Base-by-base conservation (phyloP, 2,329 filamentous ascomycete genomes). In the Helotiales sp. region DNA sequence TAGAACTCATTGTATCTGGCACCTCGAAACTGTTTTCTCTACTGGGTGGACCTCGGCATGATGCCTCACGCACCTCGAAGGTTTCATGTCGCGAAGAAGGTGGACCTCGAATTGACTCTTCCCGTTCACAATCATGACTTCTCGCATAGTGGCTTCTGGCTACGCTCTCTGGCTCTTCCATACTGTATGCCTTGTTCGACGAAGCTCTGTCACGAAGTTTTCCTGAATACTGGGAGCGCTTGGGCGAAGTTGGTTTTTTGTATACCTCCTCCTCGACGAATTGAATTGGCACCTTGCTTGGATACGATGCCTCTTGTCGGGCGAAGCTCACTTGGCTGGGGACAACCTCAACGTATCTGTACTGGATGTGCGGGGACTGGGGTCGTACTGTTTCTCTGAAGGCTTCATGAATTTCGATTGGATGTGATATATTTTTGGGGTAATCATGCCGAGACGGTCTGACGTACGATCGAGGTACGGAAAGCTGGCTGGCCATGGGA, bases 291-390 rank as follows among this genome's bases (percentile, higher is more conserved):
- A 28, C 43, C 3, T 50, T 66, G 20, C 28, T 68, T 2, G 54
- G 17, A 40, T 64, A 59, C 30, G 28, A 28, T 4, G 52, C 34
- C 11, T 60, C 61, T 32, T 69, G 26, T 1, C 34, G n/a, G n/a
- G 66, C 60, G 8, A 47, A 17, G 17, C 52, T 30, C 1, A 22
- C 37, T 1, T 54, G 47, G 13, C 20, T 55, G n/a, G 47, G 47
- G 26, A 54, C 11, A 17, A 55, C 22, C 24, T 68, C 61, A 37
- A 69, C 66, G 30, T 65, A 45, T 63, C 63, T 55, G 49, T 66
- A 68, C 24, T 63, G 22, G 7, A 65, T 64, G 15, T 61, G 43
- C 10, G 69, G 69, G 10, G 66, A 68, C 15, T 34, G 59, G 13
- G 20, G 50, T n/a, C 61, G 58, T 2, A 32, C 15, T n/a, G 52